Evolutionary conservation across 2,329 filamentous ascomycete species (phyloP).

Genomic region (Aspergillus brunneoviolaceus): DNA sequence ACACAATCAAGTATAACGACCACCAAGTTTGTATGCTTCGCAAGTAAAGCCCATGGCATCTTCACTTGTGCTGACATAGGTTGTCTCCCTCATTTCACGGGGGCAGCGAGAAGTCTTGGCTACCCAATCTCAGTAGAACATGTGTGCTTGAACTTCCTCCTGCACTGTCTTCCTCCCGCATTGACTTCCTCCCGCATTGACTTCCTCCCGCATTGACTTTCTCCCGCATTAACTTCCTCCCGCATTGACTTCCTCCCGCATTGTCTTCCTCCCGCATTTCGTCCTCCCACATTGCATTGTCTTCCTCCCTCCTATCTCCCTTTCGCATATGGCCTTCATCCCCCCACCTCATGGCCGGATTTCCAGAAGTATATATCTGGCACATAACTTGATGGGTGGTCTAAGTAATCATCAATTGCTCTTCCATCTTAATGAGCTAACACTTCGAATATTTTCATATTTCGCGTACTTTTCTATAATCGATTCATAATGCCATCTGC

Average conservation of each 20-base stretch:
- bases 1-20: not conserved
- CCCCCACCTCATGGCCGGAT: not conserved
- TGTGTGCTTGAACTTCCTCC: constrained; percentile 2
- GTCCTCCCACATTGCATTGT: not conserved
- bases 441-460: not conserved
- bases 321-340: not conserved
- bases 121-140: not conserved
- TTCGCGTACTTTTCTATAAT: not conserved
- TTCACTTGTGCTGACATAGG: not conserved
- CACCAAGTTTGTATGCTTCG: constrained; percentile 4
- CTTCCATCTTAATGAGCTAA: not conserved
- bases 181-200: not conserved
- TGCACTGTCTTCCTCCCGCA: not conserved
- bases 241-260: not conserved
- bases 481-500: not conserved
- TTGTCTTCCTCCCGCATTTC: not conserved
- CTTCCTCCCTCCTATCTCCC: not conserved
- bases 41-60: not conserved
- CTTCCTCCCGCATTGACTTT: constrained; percentile 1
- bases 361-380: not conserved
- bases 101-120: not conserved
- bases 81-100: not conserved
- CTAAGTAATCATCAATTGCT: not conserved
- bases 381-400: not conserved
- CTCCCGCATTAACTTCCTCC: not conserved